A percentile compares a stretch with the other conserved stretches of the same genome.
These are phyloP conservation scores for Podospora sp. DNA, from an alignment of 495 filamentous ascomycete genomes.

Conservation along the genomic window DNA sequence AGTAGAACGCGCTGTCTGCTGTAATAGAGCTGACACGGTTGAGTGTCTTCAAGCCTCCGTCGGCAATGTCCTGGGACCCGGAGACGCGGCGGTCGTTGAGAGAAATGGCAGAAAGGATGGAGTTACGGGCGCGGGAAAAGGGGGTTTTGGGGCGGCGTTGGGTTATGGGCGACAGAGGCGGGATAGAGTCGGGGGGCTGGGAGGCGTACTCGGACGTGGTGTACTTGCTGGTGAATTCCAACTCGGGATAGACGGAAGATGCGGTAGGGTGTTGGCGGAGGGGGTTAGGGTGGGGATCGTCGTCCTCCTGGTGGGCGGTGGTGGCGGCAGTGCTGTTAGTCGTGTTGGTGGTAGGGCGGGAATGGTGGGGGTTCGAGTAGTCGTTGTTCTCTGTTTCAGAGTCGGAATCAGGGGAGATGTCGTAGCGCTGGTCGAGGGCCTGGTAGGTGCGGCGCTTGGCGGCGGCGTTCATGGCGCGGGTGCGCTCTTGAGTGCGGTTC, in stretches of 20 bases:
- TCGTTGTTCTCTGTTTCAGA: conserved; percentile 31
- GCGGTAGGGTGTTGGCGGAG: conserved; percentile 47
- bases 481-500: conserved; percentile 54
- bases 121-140: conserved; percentile 33
- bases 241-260: not conserved
- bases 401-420: conserved; percentile 39
- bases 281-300: conserved; percentile 43
- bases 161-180: not conserved
- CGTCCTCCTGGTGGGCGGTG: conserved; percentile 22
- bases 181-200: conserved; percentile 14
- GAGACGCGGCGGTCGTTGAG: conserved; percentile 43
- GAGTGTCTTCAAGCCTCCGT: conserved; percentile 13
- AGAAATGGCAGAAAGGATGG: conserved; percentile 46
- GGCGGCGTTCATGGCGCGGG: conserved; percentile 38
- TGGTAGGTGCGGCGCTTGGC: conserved; percentile 46
- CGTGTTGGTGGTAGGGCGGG: conserved; percentile 18
- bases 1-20: conserved; percentile 55
- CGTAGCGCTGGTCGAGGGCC: conserved; percentile 47
- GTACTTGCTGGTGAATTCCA: not conserved
- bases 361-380: conserved; percentile 5
- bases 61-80: conserved; percentile 19
- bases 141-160: conserved; percentile 32
- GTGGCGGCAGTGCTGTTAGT: conserved; percentile 4
- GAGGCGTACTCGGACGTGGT: conserved; percentile 7
- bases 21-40: conserved; percentile 51